Percentiles rank a stretch among this genome's conserved stretches.
These are phyloP conservation scores for Hyaloscypha bicolor DNA, from an alignment of 495 filamentous ascomycete genomes.

Conservation along the genomic window DNA sequence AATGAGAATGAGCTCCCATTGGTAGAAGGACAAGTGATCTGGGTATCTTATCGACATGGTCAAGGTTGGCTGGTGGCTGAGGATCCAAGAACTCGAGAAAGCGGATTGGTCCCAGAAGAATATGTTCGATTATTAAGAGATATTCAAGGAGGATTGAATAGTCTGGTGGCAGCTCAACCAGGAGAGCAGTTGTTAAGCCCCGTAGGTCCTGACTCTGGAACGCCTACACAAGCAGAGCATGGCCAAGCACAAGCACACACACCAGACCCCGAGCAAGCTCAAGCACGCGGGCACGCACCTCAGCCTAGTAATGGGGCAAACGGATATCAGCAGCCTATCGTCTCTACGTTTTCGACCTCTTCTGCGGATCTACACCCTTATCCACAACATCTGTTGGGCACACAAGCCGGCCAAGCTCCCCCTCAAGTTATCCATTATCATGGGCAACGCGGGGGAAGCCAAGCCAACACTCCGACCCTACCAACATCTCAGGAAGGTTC, in stretches of 20 bases:
- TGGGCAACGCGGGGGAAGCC: conserved; percentile 59
- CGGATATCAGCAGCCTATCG: conserved; percentile 64
- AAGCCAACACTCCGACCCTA: conserved; percentile 59
- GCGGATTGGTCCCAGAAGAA: conserved; percentile 92
- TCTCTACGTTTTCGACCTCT: conserved; percentile 76
- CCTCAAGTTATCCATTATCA: conserved; percentile 66
- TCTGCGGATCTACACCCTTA: conserved; percentile 75
- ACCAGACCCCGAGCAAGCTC: conserved; percentile 49
- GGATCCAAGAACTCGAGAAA: conserved; percentile 84
- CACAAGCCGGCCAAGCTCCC: conserved; percentile 58
- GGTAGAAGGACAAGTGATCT: conserved; percentile 92
- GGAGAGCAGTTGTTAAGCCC: conserved; percentile 45
- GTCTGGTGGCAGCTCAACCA: conserved; percentile 47
- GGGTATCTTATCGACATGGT: conserved; percentile 93
- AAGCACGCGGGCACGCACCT: conserved; percentile 43
- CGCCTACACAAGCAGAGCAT: conserved; percentile 59
- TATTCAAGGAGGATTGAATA: conserved; percentile 70
- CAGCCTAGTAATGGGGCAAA: conserved; percentile 47
- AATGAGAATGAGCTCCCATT: conserved; percentile 96
- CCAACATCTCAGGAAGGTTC: conserved; percentile 28
- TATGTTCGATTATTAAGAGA: conserved; percentile 93
- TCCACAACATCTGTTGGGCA: conserved; percentile 62
- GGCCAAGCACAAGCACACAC: conserved; percentile 41
- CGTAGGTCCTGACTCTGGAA: conserved; percentile 46
- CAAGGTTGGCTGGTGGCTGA: conserved; percentile 97